phyloP scores from a whole-genome alignment of 805 yeast species.

The Zygosaccharomyces siamensis region DNA sequence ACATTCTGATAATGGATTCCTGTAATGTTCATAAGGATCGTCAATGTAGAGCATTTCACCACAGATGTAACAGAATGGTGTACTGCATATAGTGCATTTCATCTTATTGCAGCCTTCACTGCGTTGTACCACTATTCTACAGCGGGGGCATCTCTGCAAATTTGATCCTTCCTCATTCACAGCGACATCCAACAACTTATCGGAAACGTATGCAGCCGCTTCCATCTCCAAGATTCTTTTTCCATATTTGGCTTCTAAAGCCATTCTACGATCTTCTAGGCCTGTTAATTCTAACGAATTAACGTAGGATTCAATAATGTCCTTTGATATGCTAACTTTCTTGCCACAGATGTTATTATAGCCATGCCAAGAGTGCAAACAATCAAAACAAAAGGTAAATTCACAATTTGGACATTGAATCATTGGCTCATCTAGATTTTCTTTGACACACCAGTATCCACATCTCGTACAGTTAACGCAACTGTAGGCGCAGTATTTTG shows the following conservation, averaged over 20 bases:
- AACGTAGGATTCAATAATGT: conserved; percentile 37
- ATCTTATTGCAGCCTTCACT: conserved; percentile 63
- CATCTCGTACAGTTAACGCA: conserved; percentile 54
- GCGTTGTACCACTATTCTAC: conserved; percentile 46
- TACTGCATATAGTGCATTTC: conserved; percentile 48
- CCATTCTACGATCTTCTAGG: conserved; percentile 34
- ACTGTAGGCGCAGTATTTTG: conserved; percentile 43
- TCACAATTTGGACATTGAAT: conserved; percentile 47
- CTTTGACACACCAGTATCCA: conserved; percentile 42
- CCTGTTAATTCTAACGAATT: conserved; percentile 27
- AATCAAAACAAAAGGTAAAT: conserved; percentile 52
- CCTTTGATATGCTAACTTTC: conserved; percentile 29
- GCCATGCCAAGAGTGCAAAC: conserved; percentile 62
- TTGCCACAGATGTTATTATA: conserved; percentile 42
- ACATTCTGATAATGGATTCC: conserved; percentile 40
- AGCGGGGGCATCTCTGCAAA: conserved; percentile 49
- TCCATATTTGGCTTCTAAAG: conserved; percentile 44
- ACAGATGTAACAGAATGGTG: conserved; percentile 53
- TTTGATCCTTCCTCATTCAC: conserved; percentile 40
- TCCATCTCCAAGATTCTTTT: conserved; percentile 39
- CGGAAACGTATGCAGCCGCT: conserved; percentile 44
- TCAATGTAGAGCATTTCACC: conserved; percentile 38
- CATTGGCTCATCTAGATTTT: conserved; percentile 43
- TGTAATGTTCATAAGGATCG: conserved; percentile 52
- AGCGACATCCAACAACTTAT: conserved; percentile 42